These are phyloP conservation scores for Podospora australis DNA, from an alignment of 495 filamentous ascomycete genomes.

Conservation along the genomic window DNA sequence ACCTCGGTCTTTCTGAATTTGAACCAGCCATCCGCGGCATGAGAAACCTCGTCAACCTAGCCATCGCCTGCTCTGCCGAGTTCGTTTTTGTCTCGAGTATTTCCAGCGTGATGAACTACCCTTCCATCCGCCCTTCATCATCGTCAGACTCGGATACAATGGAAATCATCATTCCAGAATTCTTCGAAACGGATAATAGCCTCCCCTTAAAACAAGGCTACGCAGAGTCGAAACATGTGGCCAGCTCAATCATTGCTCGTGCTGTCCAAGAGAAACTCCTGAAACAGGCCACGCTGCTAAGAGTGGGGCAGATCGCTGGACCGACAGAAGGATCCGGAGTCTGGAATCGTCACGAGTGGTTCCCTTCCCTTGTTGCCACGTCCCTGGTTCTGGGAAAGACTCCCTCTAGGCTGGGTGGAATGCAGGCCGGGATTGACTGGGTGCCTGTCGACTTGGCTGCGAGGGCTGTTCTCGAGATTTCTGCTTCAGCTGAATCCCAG, in stretches of 20 bases:
- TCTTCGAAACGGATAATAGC: background rate
- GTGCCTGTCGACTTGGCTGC: background rate
- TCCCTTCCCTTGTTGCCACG: background rate
- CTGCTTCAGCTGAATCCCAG: background rate
- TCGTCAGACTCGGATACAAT: no score
- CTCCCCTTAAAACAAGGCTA: background rate
- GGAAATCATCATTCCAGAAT: background rate
- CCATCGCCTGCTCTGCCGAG: constrained; percentile 22
- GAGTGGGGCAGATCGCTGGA: constrained; percentile 2
- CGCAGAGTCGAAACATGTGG: background rate
- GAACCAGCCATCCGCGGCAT: constrained; percentile 35
- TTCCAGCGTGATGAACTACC: constrained; percentile 16
- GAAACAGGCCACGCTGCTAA: background rate
- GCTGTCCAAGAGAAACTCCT: background rate
- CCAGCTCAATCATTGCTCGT: background rate
- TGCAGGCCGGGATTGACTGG: background rate
- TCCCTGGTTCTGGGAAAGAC: background rate
- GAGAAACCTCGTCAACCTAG: constrained; percentile 40
- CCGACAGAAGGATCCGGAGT: background rate
- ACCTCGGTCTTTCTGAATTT: constrained; percentile 32
- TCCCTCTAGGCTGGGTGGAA: background rate
- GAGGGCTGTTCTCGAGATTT: background rate
- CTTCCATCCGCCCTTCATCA: no score
- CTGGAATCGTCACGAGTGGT: constrained; percentile 1
- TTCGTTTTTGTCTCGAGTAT: constrained; percentile 46